A percentile compares a stretch with the other conserved stretches of the same genome.
Evolutionary conservation across 768 basidiomycete genomes (phyloP).

Genomic region (Termitomyces sp.): DNA sequence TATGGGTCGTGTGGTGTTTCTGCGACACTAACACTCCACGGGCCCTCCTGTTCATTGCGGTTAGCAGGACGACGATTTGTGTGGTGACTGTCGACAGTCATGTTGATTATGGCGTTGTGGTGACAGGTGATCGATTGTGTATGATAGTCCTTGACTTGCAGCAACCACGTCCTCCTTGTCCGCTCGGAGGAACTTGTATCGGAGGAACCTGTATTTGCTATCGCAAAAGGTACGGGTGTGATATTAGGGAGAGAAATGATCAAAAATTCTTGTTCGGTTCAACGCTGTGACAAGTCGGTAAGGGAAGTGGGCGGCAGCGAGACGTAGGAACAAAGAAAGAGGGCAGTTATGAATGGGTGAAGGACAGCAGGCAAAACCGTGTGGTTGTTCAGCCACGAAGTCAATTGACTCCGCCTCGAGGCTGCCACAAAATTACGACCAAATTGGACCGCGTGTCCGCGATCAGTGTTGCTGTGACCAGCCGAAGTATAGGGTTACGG

Average conservation of each 20-base stretch:
- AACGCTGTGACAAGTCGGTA: not conserved
- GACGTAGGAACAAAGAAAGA: slow-evolving; percentile 9
- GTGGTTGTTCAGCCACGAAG: slow-evolving; percentile 16
- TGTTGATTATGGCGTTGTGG: slow-evolving; percentile 10
- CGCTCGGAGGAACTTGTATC: not conserved
- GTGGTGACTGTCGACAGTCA: slow-evolving; percentile 15
- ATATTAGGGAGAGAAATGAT: not conserved
- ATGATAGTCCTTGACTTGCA: slow-evolving; percentile 26
- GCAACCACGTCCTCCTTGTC: not conserved
- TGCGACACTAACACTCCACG: slow-evolving; percentile 86
- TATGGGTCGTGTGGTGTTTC: slow-evolving; percentile 72
- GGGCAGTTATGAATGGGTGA: slow-evolving; percentile 5
- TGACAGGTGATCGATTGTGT: slow-evolving; percentile 26
- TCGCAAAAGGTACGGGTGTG: slow-evolving; percentile 23
- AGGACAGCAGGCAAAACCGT: slow-evolving; percentile 12
- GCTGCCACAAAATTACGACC: slow-evolving; percentile 14
- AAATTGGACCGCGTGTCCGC: slow-evolving; percentile 13
- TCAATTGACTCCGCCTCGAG: slow-evolving; percentile 19
- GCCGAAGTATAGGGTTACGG: slow-evolving; percentile 10
- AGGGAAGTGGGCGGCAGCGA: not conserved
- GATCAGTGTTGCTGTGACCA: slow-evolving; percentile 8
- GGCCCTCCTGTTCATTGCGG: slow-evolving; percentile 75
- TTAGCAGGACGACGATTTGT: slow-evolving; percentile 42
- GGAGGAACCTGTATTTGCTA: not conserved
- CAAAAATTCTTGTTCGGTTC: slow-evolving; percentile 1